Evolutionary conservation across 2,329 filamentous ascomycete species (phyloP), one percentile per base, ranked within the genome.

Genomic region (Gaeumannomyces sp.): DNA sequence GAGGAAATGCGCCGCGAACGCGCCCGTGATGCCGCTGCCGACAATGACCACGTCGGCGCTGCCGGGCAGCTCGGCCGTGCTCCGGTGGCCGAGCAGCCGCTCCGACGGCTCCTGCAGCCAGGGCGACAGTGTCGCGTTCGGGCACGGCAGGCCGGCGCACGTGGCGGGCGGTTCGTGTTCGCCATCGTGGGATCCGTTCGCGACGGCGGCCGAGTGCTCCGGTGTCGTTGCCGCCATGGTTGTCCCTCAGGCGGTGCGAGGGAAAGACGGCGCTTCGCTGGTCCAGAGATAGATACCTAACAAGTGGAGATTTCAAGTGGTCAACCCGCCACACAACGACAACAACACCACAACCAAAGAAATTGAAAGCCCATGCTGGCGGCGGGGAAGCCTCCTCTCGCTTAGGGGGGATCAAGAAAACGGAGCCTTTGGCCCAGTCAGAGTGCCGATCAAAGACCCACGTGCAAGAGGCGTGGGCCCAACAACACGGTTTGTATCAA

Each of bases 11-110:
- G 89, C 89, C 0, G 87, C 88, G 74, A 89, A 90, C 1, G 87
- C 78, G n/a, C 90, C 91, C 2, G 89, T 90, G 70, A 94, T 90
- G 29, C 91, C 91, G 71, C 85, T 91, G 56, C 91, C 91, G 5
- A 94, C 80, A 29, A 94, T 81, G 5, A 92, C 83, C 4, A 91
- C 81, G 73, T 92, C 89, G 0, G 87, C 87, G 60, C 79, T 76
- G 3, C 75, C 70, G 1, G 91, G 90, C 28, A 93, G 78, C 8
- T 84, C 76, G 0, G 78, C 71, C 0, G 90, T 93, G 0, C 89
- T 88, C 22, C 85, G 83, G 71, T 92, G 87, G n/a, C 87, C 87
- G 0, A 86, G 75, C 6, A 94, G 81, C 65, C 81, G 80, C 63
- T 81, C 71, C 4, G 88, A 90, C 0, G 89, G 89, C 66, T 89